Conservation (phyloP, 1,139 yeast species). For the Pichia sp. region DNA sequence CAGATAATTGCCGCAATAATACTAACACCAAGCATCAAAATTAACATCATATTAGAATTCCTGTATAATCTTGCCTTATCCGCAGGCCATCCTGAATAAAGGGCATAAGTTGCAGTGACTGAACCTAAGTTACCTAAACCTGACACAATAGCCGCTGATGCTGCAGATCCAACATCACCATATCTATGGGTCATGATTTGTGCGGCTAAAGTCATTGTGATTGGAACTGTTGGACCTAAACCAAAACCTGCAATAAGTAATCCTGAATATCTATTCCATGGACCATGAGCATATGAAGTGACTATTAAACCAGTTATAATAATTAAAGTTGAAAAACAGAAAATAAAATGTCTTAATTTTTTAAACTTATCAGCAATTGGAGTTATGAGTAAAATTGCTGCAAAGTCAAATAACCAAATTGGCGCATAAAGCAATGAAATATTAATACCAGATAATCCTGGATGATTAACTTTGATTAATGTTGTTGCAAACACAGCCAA, state of each 20-base stretch:
- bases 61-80: slow-evolving; percentile 56
- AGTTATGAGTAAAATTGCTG: slow-evolving; percentile 68
- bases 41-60: slow-evolving; percentile 79
- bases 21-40: slow-evolving; percentile 66
- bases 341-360: slow-evolving; percentile 52
- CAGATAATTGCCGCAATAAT: slow-evolving; percentile 41
- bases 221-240: slow-evolving; percentile 86
- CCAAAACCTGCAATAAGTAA: slow-evolving; percentile 79
- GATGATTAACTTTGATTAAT: slow-evolving; percentile 62
- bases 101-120: slow-evolving; percentile 78
- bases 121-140: slow-evolving; percentile 85
- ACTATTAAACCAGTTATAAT: slow-evolving; percentile 72
- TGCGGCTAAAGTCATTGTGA: slow-evolving; percentile 80
- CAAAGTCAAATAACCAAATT: slow-evolving; percentile 80
- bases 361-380: slow-evolving; percentile 73
- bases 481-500: slow-evolving; percentile 82
- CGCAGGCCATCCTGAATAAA: slow-evolving; percentile 82
- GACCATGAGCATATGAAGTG: slow-evolving; percentile 65
- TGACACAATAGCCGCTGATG: slow-evolving; percentile 73
- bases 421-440: slow-evolving; percentile 79
- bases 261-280: slow-evolving; percentile 78
- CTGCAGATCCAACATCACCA: slow-evolving; percentile 83
- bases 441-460: slow-evolving; percentile 56
- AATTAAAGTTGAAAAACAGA: slow-evolving; percentile 53
- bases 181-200: slow-evolving; percentile 66